Percentiles rank a stretch among this genome's conserved stretches.
phyloP scores from a whole-genome alignment of 805 yeast species.

The Lipomyces japonicus region DNA sequence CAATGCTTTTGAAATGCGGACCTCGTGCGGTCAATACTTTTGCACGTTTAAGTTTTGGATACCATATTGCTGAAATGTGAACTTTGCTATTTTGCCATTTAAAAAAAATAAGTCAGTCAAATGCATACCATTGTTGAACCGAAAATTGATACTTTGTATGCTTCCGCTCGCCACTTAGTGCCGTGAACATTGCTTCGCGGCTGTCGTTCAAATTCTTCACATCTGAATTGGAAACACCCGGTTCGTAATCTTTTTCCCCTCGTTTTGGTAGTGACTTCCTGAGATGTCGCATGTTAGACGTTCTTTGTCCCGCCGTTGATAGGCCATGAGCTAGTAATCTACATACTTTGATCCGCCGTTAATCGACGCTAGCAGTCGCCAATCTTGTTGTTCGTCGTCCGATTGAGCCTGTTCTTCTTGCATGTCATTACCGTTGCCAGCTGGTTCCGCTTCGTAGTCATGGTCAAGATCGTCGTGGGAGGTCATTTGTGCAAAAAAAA shows the following conservation, averaged over 20 bases:
- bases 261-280: slow-evolving; percentile 51
- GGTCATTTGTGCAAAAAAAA: too few relatives aligned
- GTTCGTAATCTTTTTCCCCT: slow-evolving; percentile 84
- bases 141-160: slow-evolving; percentile 36
- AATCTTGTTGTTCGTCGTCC: slow-evolving; percentile 41
- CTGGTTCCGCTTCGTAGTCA: neutral
- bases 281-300: neutral
- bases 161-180: slow-evolving; percentile 44
- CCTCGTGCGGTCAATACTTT: slow-evolving; percentile 58
- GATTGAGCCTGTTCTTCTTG: slow-evolving; percentile 16
- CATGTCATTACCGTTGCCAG: neutral
- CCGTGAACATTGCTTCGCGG: slow-evolving; percentile 67
- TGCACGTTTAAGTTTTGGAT: slow-evolving; percentile 37
- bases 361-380: slow-evolving; percentile 36
- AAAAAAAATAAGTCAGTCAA: neutral
- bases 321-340: neutral
- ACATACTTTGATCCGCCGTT: neutral
- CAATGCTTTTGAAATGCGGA: slow-evolving; percentile 68
- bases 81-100: slow-evolving; percentile 40
- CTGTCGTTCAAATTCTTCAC: slow-evolving; percentile 48
- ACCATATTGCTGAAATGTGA: slow-evolving; percentile 51
- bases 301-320: neutral
- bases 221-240: slow-evolving; percentile 66
- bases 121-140: neutral
- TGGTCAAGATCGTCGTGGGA: too few relatives aligned